Conservation (phyloP, 208 protist species). For the Borovskyia barvae region DNA sequence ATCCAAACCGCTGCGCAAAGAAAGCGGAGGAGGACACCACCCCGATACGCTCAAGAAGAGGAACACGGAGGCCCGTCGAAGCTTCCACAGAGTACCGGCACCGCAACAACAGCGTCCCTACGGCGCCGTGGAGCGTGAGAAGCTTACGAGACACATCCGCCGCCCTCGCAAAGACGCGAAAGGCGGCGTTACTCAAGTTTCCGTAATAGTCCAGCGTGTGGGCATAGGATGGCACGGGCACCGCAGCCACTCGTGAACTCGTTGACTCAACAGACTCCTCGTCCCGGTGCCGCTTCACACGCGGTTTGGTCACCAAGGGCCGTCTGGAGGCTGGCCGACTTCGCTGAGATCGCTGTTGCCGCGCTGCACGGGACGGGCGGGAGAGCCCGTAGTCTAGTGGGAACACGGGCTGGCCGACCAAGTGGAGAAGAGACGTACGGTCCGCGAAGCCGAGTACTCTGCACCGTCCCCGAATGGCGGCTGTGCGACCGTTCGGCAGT, state of each 20-base stretch:
- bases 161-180: constrained; percentile 41
- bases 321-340: neutral
- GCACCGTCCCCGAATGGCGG: constrained; percentile 9
- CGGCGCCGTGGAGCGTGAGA: constrained; percentile 17
- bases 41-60: constrained; percentile 31
- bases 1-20: constrained; percentile 73
- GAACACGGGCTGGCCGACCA: constrained; percentile 46
- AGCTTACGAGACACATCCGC: constrained; percentile 10
- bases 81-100: neutral
- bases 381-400: constrained; percentile 30
- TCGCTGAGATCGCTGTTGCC: constrained; percentile 1
- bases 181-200: constrained; percentile 34
- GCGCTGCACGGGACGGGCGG: constrained; percentile 9
- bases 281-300: neutral
- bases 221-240: constrained; percentile 3
- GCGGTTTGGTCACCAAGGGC: neutral
- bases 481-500: neutral
- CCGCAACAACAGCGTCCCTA: constrained; percentile 26
- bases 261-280: neutral
- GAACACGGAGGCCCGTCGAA: neutral
- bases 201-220: constrained; percentile 20
- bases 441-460: constrained; percentile 44
- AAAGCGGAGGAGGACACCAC: constrained; percentile 46
- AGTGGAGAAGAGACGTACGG: constrained; percentile 39
- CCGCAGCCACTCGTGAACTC: neutral